phyloP scores from a whole-genome alignment of 495 filamentous ascomycete genomes.

The Penicillium coprophilum region DNA sequence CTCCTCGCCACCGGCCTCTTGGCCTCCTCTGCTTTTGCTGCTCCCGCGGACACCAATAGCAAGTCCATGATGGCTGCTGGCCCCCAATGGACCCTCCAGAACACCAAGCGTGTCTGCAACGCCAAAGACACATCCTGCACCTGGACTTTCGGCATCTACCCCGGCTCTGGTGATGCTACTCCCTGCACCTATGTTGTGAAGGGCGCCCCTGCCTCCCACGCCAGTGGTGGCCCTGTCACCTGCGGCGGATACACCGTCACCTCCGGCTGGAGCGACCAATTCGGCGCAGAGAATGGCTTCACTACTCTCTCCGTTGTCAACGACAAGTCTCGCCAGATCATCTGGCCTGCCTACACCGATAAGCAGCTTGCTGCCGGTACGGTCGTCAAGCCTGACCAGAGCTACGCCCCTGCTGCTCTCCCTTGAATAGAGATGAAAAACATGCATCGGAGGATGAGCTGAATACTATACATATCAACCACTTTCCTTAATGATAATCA shows the following conservation, averaged over 20 bases:
- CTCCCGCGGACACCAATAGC: conserved; percentile 22
- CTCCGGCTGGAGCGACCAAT: conserved; percentile 56
- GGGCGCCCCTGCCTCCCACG: conserved; percentile 38
- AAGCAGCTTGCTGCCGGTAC: conserved; percentile 43
- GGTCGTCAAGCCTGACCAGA: conserved; percentile 54
- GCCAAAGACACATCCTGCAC: conserved; percentile 43
- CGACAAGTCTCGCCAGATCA: conserved; percentile 38
- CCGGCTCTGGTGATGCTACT: conserved; percentile 32
- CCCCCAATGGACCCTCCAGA: conserved; percentile 49
- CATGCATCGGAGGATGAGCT: background rate
- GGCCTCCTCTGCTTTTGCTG: conserved; percentile 40
- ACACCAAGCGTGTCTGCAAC: conserved; percentile 51
- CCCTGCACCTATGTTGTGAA: conserved; percentile 43
- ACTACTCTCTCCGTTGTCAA: conserved; percentile 51
- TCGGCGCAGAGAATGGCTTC: conserved; percentile 53
- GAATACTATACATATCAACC: background rate
- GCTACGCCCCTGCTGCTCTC: conserved; percentile 48
- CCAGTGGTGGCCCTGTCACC: conserved; percentile 35
- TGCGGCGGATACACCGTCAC: conserved; percentile 54
- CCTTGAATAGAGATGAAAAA: conserved; percentile 15
- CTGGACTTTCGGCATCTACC: conserved; percentile 49
- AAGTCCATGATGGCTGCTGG: conserved; percentile 41
- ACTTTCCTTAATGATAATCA: conserved; percentile 7
- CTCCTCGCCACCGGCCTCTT: conserved; percentile 38
- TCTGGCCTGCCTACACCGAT: conserved; percentile 53